Evolutionary conservation across 495 filamentous ascomycete species (phyloP), one percentile per base, ranked within the genome.

Genomic region (Amphirosellinia nigrospora): DNA sequence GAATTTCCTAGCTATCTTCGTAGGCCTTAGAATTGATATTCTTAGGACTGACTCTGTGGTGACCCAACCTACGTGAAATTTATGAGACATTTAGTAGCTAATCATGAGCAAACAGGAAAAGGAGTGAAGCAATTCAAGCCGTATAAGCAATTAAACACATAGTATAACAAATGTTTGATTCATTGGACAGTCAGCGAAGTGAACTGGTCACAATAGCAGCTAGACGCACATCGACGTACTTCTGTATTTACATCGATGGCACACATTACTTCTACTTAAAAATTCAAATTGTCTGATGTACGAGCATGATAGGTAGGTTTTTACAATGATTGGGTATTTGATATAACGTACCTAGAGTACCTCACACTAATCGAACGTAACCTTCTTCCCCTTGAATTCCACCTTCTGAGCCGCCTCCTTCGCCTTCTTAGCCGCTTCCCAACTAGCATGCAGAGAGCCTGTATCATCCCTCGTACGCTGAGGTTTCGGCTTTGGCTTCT

Each of bases 341-440:
- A 62, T 62, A 46, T 39, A 50, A 61, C n/a, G 28, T 19, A 39
- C 9, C 13, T 53, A 65, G 30, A 9, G 30, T 28, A 65, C 11
- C 45, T 53, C 32, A 9, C 11, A 52, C 68, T 77, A 98, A 80
- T 97, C 93, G 83, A 99, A 99, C 0, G 88, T 87, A 61, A 97
- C 89, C 85, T 97, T 98, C 86, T 91, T 96, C 52, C 96, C 96
- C 77, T 91, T 79, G 72, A 96, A 97, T 10, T 86, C 82, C 45
- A 88, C 87, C 28, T 80, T 84, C 72, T 84, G 79, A 72, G 86
- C 87, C 73, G 78, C 84, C 80, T 94, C 93, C 80, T 98, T 98
- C 19, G 89, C 91, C 81, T 90, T 90, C 83, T 89, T 92, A 52
- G 90, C 92, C 8, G 96, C 96, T 80, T 93, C 91, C 96, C 96